phyloP scores from a whole-genome alignment of 2,329 filamentous ascomycete species.

The Sporothrix humicola region DNA sequence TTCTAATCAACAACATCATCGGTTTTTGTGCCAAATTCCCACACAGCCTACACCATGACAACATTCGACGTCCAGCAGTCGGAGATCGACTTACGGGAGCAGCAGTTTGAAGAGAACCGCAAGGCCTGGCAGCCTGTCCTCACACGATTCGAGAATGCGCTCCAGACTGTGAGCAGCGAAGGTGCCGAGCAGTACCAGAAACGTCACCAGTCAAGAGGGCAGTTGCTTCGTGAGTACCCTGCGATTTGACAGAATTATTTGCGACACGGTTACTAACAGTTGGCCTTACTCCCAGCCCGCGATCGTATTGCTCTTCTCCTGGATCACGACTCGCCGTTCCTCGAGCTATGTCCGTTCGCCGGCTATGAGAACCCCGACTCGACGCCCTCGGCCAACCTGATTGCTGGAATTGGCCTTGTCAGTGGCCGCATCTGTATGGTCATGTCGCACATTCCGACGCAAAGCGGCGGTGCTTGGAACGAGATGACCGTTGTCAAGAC shows the following conservation, averaged over 20 bases:
- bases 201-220: constrained; percentile 19
- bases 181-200: constrained; percentile 2
- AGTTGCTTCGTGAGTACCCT: constrained; percentile 6
- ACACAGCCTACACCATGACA: neutral
- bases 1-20: no score
- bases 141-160: neutral
- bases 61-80: neutral
- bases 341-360: constrained; percentile 20
- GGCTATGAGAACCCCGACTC: constrained; percentile 22
- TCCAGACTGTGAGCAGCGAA: constrained; percentile 4
- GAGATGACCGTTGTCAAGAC: constrained; percentile 17
- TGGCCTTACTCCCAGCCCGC: neutral
- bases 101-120: neutral
- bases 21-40: no score
- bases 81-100: neutral
- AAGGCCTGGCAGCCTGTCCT: constrained; percentile 19
- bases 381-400: constrained; percentile 21
- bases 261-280: neutral
- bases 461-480: constrained; percentile 25
- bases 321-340: constrained; percentile 9
- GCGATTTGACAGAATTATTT: neutral
- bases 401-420: constrained; percentile 21
- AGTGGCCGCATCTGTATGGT: constrained; percentile 13
- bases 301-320: constrained; percentile 20
- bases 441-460: constrained; percentile 17